Evolutionary conservation across 208 protist species (phyloP).

Genomic region (Wallacemonas sp.): DNA sequence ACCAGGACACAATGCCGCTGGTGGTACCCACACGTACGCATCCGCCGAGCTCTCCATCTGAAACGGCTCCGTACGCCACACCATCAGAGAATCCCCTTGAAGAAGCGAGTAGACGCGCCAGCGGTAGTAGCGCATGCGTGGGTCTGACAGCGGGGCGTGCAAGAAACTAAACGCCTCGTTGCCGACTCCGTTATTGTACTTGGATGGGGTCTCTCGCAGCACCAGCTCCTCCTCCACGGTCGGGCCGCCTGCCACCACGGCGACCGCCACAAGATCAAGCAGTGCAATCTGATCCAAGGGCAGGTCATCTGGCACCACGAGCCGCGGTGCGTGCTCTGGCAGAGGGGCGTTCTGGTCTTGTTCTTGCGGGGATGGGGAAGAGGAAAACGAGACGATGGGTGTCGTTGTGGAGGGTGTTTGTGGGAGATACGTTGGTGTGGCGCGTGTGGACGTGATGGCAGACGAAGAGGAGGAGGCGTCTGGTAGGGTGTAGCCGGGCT

Average conservation of each 20-base stretch:
- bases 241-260: slow-evolving; percentile 68
- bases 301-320: slow-evolving; percentile 39
- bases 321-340: slow-evolving; percentile 22
- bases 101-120: slow-evolving; percentile 85
- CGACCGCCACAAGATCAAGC: slow-evolving; percentile 65
- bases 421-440: too few species aligned
- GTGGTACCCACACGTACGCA: slow-evolving; percentile 74
- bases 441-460: too few species aligned
- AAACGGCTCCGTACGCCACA: slow-evolving; percentile 75
- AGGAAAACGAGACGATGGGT: too few species aligned
- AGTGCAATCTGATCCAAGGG: slow-evolving; percentile 54
- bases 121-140: slow-evolving; percentile 80
- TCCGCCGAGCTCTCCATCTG: slow-evolving; percentile 58
- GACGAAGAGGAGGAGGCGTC: too few species aligned
- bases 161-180: slow-evolving; percentile 78
- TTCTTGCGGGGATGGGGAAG: not conserved
- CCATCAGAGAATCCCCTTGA: slow-evolving; percentile 64
- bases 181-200: slow-evolving; percentile 22
- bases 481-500: too few species aligned
- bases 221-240: slow-evolving; percentile 80
- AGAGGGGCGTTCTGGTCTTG: slow-evolving; percentile 8
- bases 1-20: slow-evolving; percentile 40
- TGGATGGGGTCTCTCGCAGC: slow-evolving; percentile 42
- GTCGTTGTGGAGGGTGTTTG: too few species aligned
- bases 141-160: slow-evolving; percentile 38